Evolutionary conservation across 2,329 filamentous ascomycete genomes (phyloP).

Genomic region (Sporothrix euskadiensis): DNA sequence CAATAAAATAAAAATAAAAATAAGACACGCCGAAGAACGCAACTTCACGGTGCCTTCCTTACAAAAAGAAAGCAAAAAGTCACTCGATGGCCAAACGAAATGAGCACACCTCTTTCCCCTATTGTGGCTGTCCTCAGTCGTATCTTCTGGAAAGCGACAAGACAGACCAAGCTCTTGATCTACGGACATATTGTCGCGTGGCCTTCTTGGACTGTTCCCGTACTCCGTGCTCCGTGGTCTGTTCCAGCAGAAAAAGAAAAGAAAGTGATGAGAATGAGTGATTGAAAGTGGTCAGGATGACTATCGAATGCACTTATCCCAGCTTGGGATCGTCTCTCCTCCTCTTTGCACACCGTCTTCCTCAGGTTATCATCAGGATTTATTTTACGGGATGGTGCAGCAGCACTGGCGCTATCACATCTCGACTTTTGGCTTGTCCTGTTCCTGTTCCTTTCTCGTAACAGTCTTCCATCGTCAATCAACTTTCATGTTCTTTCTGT

Average conservation of each 20-base stretch:
- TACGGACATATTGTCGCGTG: constrained; percentile 16
- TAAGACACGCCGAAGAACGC: background rate
- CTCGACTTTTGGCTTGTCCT: background rate
- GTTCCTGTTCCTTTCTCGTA: background rate
- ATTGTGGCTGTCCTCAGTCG: background rate
- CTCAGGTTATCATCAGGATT: background rate
- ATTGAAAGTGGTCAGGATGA: background rate
- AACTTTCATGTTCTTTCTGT: background rate
- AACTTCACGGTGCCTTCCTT: background rate
- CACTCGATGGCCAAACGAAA: constrained; percentile 6
- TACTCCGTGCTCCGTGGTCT: background rate
- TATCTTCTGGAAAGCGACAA: background rate
- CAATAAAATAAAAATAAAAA: background rate
- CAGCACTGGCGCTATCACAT: constrained; percentile 20
- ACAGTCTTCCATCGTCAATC: background rate
- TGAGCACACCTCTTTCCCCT: constrained; percentile 5
- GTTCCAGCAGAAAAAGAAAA: background rate
- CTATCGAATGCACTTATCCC: constrained; percentile 24
- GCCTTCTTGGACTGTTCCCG: background rate
- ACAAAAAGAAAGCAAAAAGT: constrained; percentile 3
- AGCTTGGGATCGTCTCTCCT: constrained; percentile 16
- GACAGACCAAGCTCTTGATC: background rate
- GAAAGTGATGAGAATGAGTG: background rate
- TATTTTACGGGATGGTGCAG: background rate
- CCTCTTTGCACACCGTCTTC: background rate